Percentiles rank a stretch among this genome's conserved stretches.
Evolutionary conservation across 2,329 filamentous ascomycete species (phyloP).

Genomic region (Cladosporium sp.): DNA sequence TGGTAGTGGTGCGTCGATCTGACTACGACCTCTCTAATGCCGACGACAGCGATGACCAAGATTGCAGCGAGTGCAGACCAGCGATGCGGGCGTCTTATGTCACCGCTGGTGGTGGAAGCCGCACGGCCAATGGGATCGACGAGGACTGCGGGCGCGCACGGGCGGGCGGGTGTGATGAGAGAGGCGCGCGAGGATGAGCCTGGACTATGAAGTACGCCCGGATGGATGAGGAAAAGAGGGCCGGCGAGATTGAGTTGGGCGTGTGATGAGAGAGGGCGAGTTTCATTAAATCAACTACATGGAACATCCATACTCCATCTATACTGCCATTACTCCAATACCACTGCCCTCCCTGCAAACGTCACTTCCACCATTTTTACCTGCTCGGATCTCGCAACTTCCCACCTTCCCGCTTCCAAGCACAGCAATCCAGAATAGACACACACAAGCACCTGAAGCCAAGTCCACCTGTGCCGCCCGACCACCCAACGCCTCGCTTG

Average conservation of each 20-base stretch:
- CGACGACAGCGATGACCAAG: slow-evolving; percentile 12
- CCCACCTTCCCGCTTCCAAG: slow-evolving; percentile 10
- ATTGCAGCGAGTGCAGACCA: not conserved
- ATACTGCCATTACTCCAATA: not conserved
- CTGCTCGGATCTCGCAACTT: not conserved
- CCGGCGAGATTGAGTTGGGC: not conserved
- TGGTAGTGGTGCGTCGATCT: not conserved
- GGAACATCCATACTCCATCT: not conserved
- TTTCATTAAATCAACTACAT: not conserved
- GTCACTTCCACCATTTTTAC: not conserved
- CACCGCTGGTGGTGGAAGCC: not conserved
- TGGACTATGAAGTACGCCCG: not conserved
- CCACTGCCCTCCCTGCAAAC: not conserved
- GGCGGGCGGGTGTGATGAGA: not conserved
- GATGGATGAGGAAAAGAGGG: not conserved
- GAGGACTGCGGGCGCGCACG: slow-evolving; percentile 5
- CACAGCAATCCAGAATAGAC: not conserved
- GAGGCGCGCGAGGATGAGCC: not conserved
- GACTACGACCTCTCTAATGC: not conserved
- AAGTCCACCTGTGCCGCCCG: slow-evolving; percentile 1
- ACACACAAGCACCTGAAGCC: slow-evolving; percentile 14
- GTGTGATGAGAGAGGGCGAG: not conserved
- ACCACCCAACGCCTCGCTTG: slow-evolving; percentile 1
- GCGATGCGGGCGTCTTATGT: slow-evolving; percentile 16
- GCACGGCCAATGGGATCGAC: slow-evolving; percentile 7